A percentile compares a stretch with the other conserved stretches of the same genome.
Conservation (phyloP, 257 asterid genomes). For the Plantago major region DNA sequence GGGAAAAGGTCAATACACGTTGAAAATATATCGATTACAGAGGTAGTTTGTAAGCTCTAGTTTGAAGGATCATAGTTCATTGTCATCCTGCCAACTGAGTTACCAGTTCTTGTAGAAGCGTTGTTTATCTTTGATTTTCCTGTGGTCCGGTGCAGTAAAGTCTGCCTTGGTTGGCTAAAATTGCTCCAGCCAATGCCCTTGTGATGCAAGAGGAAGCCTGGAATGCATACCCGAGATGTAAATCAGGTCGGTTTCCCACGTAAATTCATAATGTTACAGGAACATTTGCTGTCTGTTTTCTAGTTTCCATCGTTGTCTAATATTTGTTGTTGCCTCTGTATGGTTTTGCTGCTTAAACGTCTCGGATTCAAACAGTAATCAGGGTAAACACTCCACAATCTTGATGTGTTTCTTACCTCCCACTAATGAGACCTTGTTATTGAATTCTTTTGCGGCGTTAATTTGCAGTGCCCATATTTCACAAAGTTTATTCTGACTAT, state of each 20-base stretch:
- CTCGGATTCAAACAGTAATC: constrained; percentile 46
- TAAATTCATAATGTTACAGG: too few relatives aligned
- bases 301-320: constrained; percentile 5
- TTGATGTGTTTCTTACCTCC: background rate
- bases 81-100: background rate
- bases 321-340: constrained; percentile 11
- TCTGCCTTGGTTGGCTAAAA: constrained; percentile 69
- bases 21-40: constrained; percentile 64
- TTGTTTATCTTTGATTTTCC: background rate
- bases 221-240: constrained; percentile 86
- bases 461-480: constrained; percentile 78
- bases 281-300: too few relatives aligned
- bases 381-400: constrained; percentile 39
- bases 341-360: constrained; percentile 22
- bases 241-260: constrained; percentile 45
- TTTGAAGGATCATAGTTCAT: background rate
- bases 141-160: constrained; percentile 53
- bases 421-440: constrained; percentile 9
- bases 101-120: too few relatives aligned
- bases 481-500: constrained; percentile 64
- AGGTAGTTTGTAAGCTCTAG: constrained; percentile 36
- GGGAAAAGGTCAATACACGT: constrained; percentile 80
- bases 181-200: constrained; percentile 83
- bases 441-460: constrained; percentile 1
- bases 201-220: constrained; percentile 94